phyloP scores from a whole-genome alignment of 495 filamentous ascomycete species.

The Extremus antarcticus region DNA sequence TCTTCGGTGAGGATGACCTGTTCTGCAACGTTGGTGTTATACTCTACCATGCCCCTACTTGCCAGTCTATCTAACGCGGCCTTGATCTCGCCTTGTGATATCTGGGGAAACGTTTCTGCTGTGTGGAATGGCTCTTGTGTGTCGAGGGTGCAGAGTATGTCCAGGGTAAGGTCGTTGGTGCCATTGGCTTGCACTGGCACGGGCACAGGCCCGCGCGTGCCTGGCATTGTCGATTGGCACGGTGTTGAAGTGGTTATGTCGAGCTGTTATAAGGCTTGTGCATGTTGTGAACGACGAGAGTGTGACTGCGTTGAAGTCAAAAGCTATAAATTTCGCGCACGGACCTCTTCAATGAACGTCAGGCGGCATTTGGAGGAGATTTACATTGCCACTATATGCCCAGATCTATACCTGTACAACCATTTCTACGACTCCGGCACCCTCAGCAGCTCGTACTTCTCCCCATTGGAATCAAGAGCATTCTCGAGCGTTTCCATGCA shows the following conservation, averaged over 20 bases:
- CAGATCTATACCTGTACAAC: too few relatives aligned
- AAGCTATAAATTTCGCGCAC: not conserved
- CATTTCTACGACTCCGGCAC: not conserved
- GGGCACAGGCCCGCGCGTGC: slow-evolving; percentile 31
- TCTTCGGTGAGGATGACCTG: slow-evolving; percentile 68
- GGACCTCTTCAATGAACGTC: not conserved
- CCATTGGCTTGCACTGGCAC: slow-evolving; percentile 24
- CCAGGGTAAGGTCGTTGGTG: slow-evolving; percentile 25
- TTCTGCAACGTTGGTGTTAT: slow-evolving; percentile 71
- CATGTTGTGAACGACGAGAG: too few relatives aligned
- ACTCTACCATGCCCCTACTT: slow-evolving; percentile 74
- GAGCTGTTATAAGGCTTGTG: not conserved
- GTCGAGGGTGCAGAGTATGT: slow-evolving; percentile 30
- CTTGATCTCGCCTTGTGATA: slow-evolving; percentile 63
- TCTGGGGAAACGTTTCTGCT: slow-evolving; percentile 61
- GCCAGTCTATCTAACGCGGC: slow-evolving; percentile 75
- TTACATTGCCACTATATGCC: too few relatives aligned
- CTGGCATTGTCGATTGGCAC: slow-evolving; percentile 24
- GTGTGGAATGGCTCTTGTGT: slow-evolving; percentile 54
- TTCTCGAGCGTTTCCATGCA: slow-evolving; percentile 71
- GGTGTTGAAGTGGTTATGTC: not conserved
- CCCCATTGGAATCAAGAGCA: slow-evolving; percentile 40
- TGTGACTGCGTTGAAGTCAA: not conserved
- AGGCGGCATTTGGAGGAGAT: not conserved
- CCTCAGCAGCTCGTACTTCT: slow-evolving; percentile 17